Evolutionary conservation across 306 rosid genomes (phyloP).

Genomic region (Sindora glabra): DNA sequence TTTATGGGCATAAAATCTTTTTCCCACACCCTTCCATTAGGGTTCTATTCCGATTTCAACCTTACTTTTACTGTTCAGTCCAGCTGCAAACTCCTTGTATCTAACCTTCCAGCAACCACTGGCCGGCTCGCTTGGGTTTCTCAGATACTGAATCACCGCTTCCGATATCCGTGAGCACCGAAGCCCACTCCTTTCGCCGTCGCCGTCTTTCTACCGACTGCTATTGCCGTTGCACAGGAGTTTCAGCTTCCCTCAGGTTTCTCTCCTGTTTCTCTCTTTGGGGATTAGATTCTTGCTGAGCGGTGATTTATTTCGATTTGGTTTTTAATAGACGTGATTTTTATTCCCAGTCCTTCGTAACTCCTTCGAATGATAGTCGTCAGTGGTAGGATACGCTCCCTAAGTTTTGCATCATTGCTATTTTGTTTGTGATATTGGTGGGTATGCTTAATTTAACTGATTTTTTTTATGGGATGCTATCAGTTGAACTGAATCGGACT

Average conservation of each 20-base stretch:
- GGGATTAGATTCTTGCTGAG: not conserved
- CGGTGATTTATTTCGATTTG: not conserved
- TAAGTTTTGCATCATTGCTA: not conserved
- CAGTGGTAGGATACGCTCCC: not conserved
- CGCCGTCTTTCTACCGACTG: too few species aligned
- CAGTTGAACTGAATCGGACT: not conserved
- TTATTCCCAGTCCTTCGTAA: not conserved
- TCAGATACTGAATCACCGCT: too few species aligned
- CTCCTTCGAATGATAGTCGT: not conserved
- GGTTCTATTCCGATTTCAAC: too few species aligned
- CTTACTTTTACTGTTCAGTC: too few species aligned
- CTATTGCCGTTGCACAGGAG: too few species aligned
- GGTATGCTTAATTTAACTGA: not conserved
- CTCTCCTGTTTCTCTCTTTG: not conserved
- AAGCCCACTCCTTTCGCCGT: not conserved
- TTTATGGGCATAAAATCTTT: too few species aligned
- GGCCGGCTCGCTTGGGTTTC: too few species aligned
- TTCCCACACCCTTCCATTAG: too few species aligned
- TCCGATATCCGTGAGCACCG: not conserved
- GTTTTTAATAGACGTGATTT: not conserved
- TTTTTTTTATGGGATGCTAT: too few species aligned
- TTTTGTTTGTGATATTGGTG: not conserved
- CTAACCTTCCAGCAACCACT: too few species aligned
- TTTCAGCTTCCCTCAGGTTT: not conserved
- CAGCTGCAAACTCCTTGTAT: too few species aligned